A percentile compares a stretch with the other conserved stretches of the same genome.
phyloP scores from a whole-genome alignment of 2,329 filamentous ascomycete species.

The Clarireedia sp. region DNA sequence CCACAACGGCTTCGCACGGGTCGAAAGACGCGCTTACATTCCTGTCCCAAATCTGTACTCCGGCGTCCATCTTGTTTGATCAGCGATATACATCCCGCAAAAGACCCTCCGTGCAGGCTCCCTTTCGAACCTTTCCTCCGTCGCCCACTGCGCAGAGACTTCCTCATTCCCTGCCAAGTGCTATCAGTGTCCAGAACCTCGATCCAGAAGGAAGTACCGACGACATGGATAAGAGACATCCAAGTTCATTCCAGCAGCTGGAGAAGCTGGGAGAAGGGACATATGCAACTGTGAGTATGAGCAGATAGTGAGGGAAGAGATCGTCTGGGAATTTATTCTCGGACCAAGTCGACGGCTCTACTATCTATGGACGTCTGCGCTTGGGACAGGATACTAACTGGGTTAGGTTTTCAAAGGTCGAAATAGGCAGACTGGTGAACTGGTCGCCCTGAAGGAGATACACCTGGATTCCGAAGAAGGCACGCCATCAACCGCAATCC shows the following conservation, averaged over 20 bases:
- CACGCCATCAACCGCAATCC: conserved; percentile 92
- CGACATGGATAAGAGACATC: conserved; percentile 82
- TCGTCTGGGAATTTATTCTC: too few species aligned
- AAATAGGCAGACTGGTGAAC: conserved; percentile 92
- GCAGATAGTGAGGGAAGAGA: background rate
- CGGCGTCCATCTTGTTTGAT: conserved; percentile 36
- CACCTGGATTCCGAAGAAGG: conserved; percentile 98
- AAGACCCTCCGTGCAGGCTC: conserved; percentile 23
- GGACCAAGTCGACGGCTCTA: too few species aligned
- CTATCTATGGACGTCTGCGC: too few species aligned
- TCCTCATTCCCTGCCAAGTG: conserved; percentile 25
- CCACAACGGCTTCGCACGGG: conserved; percentile 29
- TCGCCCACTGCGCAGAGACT: conserved; percentile 21
- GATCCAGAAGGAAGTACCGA: conserved; percentile 18
- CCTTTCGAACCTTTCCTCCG: conserved; percentile 27
- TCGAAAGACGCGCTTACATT: conserved; percentile 26
- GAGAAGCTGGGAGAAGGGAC: conserved; percentile 98
- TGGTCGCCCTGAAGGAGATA: conserved; percentile 96
- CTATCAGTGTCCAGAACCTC: conserved; percentile 29
- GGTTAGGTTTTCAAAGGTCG: conserved; percentile 91
- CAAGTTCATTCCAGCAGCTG: conserved; percentile 91
- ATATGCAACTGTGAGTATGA: conserved; percentile 73
- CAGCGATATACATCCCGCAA: conserved; percentile 30
- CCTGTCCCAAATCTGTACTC: conserved; percentile 31
- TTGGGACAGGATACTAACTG: conserved; percentile 18